These are phyloP conservation scores for Saccharata proteae DNA, from an alignment of 2,329 filamentous ascomycete species.

Conservation along the genomic window DNA sequence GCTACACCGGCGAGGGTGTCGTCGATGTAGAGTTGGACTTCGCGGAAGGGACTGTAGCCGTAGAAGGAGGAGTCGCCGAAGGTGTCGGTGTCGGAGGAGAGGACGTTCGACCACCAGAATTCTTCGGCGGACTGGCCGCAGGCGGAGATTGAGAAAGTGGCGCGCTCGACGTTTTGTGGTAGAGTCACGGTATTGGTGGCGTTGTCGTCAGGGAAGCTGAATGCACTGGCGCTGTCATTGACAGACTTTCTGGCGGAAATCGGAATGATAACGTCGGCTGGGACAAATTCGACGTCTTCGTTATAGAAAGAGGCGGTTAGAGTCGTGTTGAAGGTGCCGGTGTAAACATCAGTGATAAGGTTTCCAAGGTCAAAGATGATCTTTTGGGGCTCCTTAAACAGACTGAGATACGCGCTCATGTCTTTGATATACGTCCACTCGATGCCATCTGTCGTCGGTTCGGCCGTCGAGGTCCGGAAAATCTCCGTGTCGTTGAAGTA, in stretches of 20 bases:
- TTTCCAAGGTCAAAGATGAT: conserved; percentile 74
- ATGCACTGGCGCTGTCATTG: conserved; percentile 49
- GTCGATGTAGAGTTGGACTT: conserved; percentile 67
- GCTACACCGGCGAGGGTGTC: conserved; percentile 58
- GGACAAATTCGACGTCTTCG: conserved; percentile 25
- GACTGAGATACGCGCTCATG: conserved; percentile 55
- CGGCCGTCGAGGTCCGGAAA: conserved; percentile 73
- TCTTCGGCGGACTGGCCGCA: conserved; percentile 67
- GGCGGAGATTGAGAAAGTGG: conserved; percentile 64
- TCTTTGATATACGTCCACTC: conserved; percentile 69
- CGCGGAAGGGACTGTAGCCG: conserved; percentile 62
- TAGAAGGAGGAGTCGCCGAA: conserved; percentile 50
- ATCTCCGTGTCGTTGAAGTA: conserved; percentile 68
- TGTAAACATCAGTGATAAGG: conserved; percentile 58
- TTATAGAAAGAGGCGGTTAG: conserved; percentile 62
- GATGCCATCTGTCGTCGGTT: conserved; percentile 60
- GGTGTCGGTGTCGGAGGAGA: conserved; percentile 45
- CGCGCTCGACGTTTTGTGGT: conserved; percentile 54
- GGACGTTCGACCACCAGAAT: conserved; percentile 76
- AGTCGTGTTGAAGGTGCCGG: conserved; percentile 60
- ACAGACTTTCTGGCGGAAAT: conserved; percentile 43
- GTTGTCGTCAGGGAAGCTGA: conserved; percentile 50
- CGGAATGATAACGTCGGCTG: conserved; percentile 56
- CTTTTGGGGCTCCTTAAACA: conserved; percentile 59
- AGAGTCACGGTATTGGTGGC: conserved; percentile 50